Conservation (phyloP, 2,329 filamentous ascomycete genomes). For the Fusarium pseudograminearum region DNA sequence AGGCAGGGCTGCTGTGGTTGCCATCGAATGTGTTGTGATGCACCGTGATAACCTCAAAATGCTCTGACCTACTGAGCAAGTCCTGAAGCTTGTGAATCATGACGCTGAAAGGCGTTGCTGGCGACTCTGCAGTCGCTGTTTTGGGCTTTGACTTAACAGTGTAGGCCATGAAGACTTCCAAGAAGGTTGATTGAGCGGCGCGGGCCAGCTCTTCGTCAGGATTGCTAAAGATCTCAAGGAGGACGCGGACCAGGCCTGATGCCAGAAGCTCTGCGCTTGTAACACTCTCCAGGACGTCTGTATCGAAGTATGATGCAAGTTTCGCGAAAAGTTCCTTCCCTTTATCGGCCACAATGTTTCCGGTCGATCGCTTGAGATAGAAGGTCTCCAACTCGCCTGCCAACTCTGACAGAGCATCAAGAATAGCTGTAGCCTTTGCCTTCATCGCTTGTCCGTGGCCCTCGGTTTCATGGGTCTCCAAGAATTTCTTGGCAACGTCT, state of each 20-base stretch:
- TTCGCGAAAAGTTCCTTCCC: constrained; percentile 78
- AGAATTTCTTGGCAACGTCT: constrained; percentile 81
- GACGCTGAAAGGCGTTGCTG: constrained; percentile 87
- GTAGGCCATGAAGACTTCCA: constrained; percentile 91
- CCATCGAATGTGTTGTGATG: constrained; percentile 92
- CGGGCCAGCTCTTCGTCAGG: constrained; percentile 70
- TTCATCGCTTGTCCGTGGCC: constrained; percentile 78
- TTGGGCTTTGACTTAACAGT: constrained; percentile 74
- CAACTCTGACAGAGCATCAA: constrained; percentile 77
- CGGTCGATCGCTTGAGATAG: constrained; percentile 69
- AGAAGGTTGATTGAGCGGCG: constrained; percentile 83
- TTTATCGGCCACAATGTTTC: constrained; percentile 59
- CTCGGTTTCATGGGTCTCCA: constrained; percentile 84
- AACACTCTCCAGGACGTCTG: constrained; percentile 89
- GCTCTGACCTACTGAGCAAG: constrained; percentile 93
- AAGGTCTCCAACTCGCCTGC: constrained; percentile 78
- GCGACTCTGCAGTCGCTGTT: constrained; percentile 74
- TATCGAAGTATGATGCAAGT: constrained; percentile 86
- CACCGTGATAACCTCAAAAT: constrained; percentile 97
- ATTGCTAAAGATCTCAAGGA: constrained; percentile 85
- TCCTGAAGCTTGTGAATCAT: constrained; percentile 96
- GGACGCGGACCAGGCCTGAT: constrained; percentile 86
- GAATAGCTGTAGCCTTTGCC: constrained; percentile 80
- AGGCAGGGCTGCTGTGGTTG: constrained; percentile 89
- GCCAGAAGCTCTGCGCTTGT: constrained; percentile 95